Evolutionary conservation across 129 eudicot genomes (phyloP).

Genomic region (sunflower (Helianthus annuus)): DNA sequence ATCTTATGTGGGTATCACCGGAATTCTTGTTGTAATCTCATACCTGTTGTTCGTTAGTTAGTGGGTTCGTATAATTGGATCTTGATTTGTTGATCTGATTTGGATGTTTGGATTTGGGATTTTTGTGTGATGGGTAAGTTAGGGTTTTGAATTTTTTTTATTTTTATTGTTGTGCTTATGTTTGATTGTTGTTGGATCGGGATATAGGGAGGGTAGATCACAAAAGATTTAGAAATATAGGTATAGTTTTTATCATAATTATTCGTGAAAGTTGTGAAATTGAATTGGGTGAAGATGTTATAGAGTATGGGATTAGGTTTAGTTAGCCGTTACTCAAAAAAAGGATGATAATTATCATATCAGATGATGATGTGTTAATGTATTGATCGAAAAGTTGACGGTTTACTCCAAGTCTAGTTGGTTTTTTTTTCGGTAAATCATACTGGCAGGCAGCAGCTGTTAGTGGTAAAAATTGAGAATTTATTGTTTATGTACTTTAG

Average conservation of each 20-base stretch:
- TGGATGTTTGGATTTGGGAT: conserved; percentile 13
- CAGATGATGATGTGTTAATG: too few species aligned
- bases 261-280: conserved; percentile 8
- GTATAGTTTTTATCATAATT: neutral
- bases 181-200: conserved; percentile 21
- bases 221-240: neutral
- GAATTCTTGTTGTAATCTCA: conserved; percentile 3
- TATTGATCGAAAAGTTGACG: too few species aligned
- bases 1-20: conserved; percentile 13
- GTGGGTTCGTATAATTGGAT: conserved; percentile 1
- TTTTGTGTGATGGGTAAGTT: conserved; percentile 4
- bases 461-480: conserved; percentile 1
- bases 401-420: too few species aligned
- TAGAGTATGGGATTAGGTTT: neutral
- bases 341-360: neutral
- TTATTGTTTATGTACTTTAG: neutral
- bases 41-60: neutral
- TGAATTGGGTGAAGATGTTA: conserved; percentile 1
- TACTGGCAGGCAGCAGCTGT: conserved; percentile 7
- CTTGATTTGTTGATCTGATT: conserved; percentile 20
- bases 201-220: conserved; percentile 18
- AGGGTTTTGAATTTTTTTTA: conserved; percentile 21
- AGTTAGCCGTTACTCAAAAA: neutral
- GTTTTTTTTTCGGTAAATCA: too few species aligned
- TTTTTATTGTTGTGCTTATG: neutral